Percentiles rank a stretch among this genome's conserved stretches.
phyloP scores from a whole-genome alignment of 2,329 filamentous ascomycete genomes.

The Dactylellina leptospora region DNA sequence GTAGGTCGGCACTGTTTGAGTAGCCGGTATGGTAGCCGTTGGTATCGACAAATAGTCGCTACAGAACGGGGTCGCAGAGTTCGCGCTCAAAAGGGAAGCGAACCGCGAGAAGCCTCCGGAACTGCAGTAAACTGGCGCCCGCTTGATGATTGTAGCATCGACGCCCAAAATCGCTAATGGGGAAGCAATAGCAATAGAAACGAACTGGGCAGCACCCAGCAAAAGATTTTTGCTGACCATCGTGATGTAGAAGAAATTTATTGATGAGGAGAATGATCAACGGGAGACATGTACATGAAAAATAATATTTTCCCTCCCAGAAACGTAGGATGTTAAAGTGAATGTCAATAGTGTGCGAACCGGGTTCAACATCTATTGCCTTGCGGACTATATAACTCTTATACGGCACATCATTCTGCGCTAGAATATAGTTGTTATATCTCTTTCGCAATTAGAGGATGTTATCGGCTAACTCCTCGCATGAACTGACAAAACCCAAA shows the following conservation, averaged over 20 bases:
- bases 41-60: slow-evolving; percentile 15
- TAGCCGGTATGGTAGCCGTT: slow-evolving; percentile 14
- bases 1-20: slow-evolving; percentile 9
- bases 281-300: no score
- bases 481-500: no score
- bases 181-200: slow-evolving; percentile 1
- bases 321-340: no score
- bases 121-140: slow-evolving; percentile 14
- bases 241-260: background rate
- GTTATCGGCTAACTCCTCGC: no score
- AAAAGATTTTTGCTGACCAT: slow-evolving; percentile 1
- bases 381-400: no score
- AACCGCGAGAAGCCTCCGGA: slow-evolving; percentile 8
- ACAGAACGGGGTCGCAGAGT: slow-evolving; percentile 13
- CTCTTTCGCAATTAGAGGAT: no score
- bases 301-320: no score
- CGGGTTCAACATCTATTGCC: no score
- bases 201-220: slow-evolving; percentile 6
- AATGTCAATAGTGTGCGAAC: no score
- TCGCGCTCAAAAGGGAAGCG: background rate
- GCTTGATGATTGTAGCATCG: background rate
- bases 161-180: background rate
- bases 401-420: no score
- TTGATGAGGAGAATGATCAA: background rate
- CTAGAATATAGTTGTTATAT: no score